Evolutionary conservation across 2,329 filamentous ascomycete species (phyloP).

Genomic region (Colletotrichum godetiae): DNA sequence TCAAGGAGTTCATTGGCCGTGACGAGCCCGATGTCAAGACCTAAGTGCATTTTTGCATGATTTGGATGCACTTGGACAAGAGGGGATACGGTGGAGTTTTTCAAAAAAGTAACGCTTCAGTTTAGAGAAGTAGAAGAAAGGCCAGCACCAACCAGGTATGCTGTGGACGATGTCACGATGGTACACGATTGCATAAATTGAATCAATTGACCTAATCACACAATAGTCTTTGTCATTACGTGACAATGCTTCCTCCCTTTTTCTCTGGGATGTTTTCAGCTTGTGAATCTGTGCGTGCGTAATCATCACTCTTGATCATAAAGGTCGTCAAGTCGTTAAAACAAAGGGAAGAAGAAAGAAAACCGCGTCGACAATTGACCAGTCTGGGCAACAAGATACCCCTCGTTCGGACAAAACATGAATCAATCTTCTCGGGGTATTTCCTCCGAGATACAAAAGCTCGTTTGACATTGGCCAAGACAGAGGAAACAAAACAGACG

Average conservation of each 20-base stretch:
- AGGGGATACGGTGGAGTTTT: background rate
- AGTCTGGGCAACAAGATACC: background rate
- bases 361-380: background rate
- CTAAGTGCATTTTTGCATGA: slow-evolving; percentile 54
- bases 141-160: slow-evolving; percentile 7
- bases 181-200: slow-evolving; percentile 35
- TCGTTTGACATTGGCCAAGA: background rate
- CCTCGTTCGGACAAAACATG: background rate
- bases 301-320: background rate
- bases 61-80: background rate
- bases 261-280: background rate
- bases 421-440: background rate
- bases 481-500: background rate
- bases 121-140: slow-evolving; percentile 24
- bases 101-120: slow-evolving; percentile 28
- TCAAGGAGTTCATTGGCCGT: slow-evolving; percentile 92
- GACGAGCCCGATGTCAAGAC: slow-evolving; percentile 98
- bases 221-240: background rate
- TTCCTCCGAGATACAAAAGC: background rate
- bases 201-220: slow-evolving; percentile 31
- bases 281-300: background rate
- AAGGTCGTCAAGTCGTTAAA: background rate
- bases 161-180: slow-evolving; percentile 34
- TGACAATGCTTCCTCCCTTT: background rate
- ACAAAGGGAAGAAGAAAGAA: background rate